Evolutionary conservation across 306 rosid genomes (phyloP).

Genomic region (Cucurbita moschata): DNA sequence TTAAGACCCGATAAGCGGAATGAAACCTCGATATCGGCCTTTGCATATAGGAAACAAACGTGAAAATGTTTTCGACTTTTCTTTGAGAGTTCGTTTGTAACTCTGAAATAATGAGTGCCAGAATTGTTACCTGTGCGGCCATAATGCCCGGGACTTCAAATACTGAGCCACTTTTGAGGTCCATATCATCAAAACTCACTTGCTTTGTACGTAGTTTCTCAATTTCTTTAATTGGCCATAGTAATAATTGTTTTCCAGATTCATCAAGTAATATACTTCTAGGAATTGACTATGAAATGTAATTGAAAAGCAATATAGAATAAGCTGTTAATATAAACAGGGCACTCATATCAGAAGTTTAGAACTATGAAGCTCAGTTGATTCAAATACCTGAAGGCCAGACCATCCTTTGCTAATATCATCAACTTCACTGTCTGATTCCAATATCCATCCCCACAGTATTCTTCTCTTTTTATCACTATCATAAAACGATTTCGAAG

Average conservation of each 20-base stretch:
- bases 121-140: slow-evolving; percentile 41
- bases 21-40: slow-evolving; percentile 51
- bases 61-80: not conserved
- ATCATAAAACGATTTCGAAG: slow-evolving; percentile 45
- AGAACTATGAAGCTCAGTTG: not conserved
- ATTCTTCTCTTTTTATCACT: slow-evolving; percentile 30
- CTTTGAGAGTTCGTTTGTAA: not conserved
- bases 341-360: not conserved
- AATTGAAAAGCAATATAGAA: not conserved
- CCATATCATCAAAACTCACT: slow-evolving; percentile 13
- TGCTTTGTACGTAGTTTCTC: slow-evolving; percentile 23
- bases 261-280: slow-evolving; percentile 37
- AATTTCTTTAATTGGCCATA: slow-evolving; percentile 52
- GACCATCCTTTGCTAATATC: slow-evolving; percentile 57
- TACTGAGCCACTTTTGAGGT: slow-evolving; percentile 20
- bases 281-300: slow-evolving; percentile 27
- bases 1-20: slow-evolving; percentile 26
- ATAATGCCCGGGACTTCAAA: slow-evolving; percentile 37
- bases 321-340: not conserved
- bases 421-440: slow-evolving; percentile 23
- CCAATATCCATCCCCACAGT: slow-evolving; percentile 40
- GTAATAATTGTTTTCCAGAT: slow-evolving; percentile 36
- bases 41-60: not conserved
- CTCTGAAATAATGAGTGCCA: not conserved
- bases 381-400: slow-evolving; percentile 43